Evolutionary conservation across 192 early-diverging fungal species (phyloP).

Genomic region (Pilobolus umbonatus): DNA sequence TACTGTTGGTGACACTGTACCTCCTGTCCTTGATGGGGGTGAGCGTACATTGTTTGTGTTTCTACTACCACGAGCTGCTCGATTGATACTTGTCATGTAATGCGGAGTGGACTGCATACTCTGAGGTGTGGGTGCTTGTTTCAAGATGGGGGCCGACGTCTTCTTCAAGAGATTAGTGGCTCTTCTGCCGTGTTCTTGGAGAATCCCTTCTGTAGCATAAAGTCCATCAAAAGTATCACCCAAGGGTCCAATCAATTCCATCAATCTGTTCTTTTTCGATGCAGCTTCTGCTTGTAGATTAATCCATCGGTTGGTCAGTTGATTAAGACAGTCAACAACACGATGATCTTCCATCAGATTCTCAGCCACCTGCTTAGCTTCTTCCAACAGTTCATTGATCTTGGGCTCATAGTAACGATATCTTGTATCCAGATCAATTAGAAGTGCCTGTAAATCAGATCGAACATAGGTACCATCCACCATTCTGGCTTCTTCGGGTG

Average conservation of each 20-base stretch:
- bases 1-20: constrained; percentile 8
- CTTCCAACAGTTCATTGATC: constrained; percentile 34
- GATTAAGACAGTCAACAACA: constrained; percentile 36
- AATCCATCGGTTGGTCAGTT: constrained; percentile 44
- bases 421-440: constrained; percentile 41
- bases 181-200: constrained; percentile 10
- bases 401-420: constrained; percentile 40
- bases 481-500: constrained; percentile 6
- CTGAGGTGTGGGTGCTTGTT: constrained; percentile 4
- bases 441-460: constrained; percentile 34
- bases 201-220: background rate
- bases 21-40: background rate
- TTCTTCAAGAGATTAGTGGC: constrained; percentile 5
- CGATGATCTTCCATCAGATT: constrained; percentile 37
- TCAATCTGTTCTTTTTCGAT: constrained; percentile 39
- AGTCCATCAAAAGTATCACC: constrained; percentile 16
- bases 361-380: constrained; percentile 21
- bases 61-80: background rate
- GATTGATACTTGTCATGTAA: constrained; percentile 3
- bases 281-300: constrained; percentile 37
- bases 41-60: background rate
- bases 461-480: constrained; percentile 6
- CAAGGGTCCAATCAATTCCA: constrained; percentile 19
- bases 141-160: background rate
- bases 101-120: constrained; percentile 11